These are phyloP conservation scores for Diaporthe eres DNA, from an alignment of 2,329 filamentous ascomycete genomes.

Conservation along the genomic window DNA sequence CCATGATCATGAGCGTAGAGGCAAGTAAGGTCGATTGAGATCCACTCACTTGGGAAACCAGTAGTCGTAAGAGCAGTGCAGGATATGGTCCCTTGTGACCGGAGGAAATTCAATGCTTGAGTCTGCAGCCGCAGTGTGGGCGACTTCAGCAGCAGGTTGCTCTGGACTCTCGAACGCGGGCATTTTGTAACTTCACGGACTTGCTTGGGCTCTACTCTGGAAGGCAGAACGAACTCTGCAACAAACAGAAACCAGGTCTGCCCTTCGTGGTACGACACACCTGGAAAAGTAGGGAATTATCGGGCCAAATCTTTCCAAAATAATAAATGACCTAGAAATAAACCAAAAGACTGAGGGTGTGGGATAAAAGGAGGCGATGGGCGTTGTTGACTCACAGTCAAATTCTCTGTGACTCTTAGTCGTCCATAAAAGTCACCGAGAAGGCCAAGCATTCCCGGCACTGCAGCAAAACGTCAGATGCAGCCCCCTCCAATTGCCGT, in stretches of 20 bases:
- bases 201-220: background rate
- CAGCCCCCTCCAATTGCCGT: constrained; percentile 36
- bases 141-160: constrained; percentile 40
- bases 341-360: background rate
- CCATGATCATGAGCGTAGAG: background rate
- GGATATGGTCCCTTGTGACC: constrained; percentile 86
- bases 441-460: background rate
- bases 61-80: constrained; percentile 93
- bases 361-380: too few relatives aligned
- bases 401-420: constrained; percentile 28
- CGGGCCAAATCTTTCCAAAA: background rate
- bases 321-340: background rate
- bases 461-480: constrained; percentile 36
- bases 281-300: background rate
- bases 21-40: background rate
- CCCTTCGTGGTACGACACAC: background rate
- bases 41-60: constrained; percentile 83
- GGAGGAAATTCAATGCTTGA: constrained; percentile 79
- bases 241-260: background rate
- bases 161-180: constrained; percentile 48
- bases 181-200: constrained; percentile 46
- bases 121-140: constrained; percentile 42
- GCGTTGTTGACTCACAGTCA: constrained; percentile 31
- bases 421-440: constrained; percentile 5
- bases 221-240: constrained; percentile 2